Base-by-base conservation (phyloP, 441 rosid species). In the Populus tomentosa region DNA sequence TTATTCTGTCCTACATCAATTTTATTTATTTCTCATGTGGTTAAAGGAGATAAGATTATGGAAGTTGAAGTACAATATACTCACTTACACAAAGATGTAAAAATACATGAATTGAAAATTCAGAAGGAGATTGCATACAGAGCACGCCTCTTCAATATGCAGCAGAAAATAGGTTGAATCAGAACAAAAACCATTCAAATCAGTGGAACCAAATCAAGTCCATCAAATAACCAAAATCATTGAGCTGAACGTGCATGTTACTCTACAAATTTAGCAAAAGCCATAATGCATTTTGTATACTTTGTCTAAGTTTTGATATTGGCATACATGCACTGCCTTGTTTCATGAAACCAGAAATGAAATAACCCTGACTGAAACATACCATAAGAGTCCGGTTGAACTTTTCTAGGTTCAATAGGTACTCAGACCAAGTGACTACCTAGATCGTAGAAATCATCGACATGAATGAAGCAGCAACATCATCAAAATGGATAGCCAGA, bases 201-300 rank as follows among this genome's bases (percentile, higher is more conserved):
- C 53, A 63, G 56, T 23, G 10, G 46, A 24, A 74, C 10, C 30
- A 35, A 14, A 33, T 33, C 11, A 70, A 38, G 50, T 67, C 42
- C 69, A 62, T 75, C 82, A 67, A 72, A 42, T 70, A 67, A 76
- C 71, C 24, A 71, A 72, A 75, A 65, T 10, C 70, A 75, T 69
- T 62, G 46, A 82, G 80, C 61, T 40, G 67, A 73, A 78, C 76
- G 68, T 59, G 87, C 42, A 53, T 59, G 67, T 82, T 80, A 79
- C 83, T 82, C 84, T 72, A 72, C 82, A 75, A 77, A 33, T 68
- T 35, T 73, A 46, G 67, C 77, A 79, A 69, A 77, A 71, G 78
- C 81, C 80, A 66, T 74, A 71, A 75, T 21, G 80, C 81, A 68
- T 61, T 40, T 79, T 61, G 77, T 46, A 79, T 77, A 36, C 76